Conservation (phyloP, 495 filamentous ascomycete species). For the Penicillium diatomitis region DNA sequence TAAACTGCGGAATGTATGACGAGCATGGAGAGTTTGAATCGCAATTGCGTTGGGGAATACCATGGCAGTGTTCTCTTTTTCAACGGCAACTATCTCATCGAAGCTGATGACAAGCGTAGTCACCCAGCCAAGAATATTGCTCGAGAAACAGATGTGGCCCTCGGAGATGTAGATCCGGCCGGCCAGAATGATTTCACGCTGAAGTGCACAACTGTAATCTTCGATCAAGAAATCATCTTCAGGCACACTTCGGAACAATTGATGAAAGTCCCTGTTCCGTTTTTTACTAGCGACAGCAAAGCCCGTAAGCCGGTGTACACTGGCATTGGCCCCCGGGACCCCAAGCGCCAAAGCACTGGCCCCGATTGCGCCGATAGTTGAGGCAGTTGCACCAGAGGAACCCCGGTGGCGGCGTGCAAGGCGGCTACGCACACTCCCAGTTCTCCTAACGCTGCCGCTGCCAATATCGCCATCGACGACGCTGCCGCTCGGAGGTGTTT, state of each 20-base stretch:
- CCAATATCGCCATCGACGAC: constrained; percentile 56
- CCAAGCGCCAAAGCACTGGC: constrained; percentile 56
- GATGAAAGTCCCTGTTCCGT: constrained; percentile 91
- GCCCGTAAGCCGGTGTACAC: constrained; percentile 72
- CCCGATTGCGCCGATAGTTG: constrained; percentile 61
- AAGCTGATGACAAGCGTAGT: constrained; percentile 97
- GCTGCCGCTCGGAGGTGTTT: constrained; percentile 56
- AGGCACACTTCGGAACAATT: constrained; percentile 87
- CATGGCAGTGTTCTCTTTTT: constrained; percentile 93
- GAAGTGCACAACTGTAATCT: constrained; percentile 93
- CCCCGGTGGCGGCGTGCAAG: constrained; percentile 67
- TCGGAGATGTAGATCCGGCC: constrained; percentile 94
- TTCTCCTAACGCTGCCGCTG: constrained; percentile 53
- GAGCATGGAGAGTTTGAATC: constrained; percentile 89
- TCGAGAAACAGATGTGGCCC: constrained; percentile 96
- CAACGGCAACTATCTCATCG: constrained; percentile 91
- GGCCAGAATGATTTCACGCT: constrained; percentile 91
- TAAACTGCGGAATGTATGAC: constrained; percentile 92
- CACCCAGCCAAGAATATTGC: constrained; percentile 97
- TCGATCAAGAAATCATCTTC: constrained; percentile 98
- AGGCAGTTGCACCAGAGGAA: constrained; percentile 74
- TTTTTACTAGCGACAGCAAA: constrained; percentile 96
- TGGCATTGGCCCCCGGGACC: constrained; percentile 46
- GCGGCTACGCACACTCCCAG: constrained; percentile 74
- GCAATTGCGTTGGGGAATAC: constrained; percentile 97